Percentiles rank a stretch among this genome's conserved stretches.
Evolutionary conservation across 768 basidiomycete genomes (phyloP).

Genomic region (Podaxis sp.): DNA sequence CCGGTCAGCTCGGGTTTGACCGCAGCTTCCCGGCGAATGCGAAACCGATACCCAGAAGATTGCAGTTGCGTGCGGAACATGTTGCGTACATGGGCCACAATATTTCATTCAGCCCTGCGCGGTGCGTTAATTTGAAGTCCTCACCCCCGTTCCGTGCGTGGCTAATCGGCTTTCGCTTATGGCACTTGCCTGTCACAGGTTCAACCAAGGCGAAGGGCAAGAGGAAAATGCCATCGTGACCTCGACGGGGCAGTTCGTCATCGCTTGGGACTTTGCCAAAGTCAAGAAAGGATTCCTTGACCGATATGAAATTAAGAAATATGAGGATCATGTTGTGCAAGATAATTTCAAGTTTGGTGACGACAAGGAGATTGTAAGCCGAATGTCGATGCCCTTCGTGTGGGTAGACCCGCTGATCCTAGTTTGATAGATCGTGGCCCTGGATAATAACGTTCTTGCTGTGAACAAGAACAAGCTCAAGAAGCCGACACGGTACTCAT

Average conservation of each 20-base stretch:
- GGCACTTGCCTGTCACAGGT: conserved; percentile 42
- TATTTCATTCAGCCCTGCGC: conserved; percentile 89
- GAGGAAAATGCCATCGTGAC: conserved; percentile 96
- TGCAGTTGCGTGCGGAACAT: conserved; percentile 88
- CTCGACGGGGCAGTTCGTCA: conserved; percentile 85
- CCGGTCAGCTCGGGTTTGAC: conserved; percentile 85
- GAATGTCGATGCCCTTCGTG: background rate
- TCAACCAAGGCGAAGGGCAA: conserved; percentile 85
- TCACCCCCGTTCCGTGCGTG: background rate
- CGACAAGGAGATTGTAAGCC: conserved; percentile 89
- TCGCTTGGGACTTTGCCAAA: conserved; percentile 97
- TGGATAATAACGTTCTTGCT: conserved; percentile 90
- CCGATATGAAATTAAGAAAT: conserved; percentile 95
- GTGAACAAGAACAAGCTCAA: conserved; percentile 91
- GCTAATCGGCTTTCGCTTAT: background rate
- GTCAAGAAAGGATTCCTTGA: conserved; percentile 90
- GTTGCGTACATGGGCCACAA: conserved; percentile 90
- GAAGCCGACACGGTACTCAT: conserved; percentile 74
- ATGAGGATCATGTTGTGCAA: conserved; percentile 91
- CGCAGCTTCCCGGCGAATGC: conserved; percentile 91
- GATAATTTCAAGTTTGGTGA: conserved; percentile 98
- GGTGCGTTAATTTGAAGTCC: conserved; percentile 40
- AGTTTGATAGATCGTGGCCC: conserved; percentile 77
- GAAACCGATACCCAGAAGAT: conserved; percentile 85
- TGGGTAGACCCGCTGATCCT: background rate